Evolutionary conservation across 202 grass and related monocot genomes (phyloP).

Genomic region (Dendrocalamus latiflorus): DNA sequence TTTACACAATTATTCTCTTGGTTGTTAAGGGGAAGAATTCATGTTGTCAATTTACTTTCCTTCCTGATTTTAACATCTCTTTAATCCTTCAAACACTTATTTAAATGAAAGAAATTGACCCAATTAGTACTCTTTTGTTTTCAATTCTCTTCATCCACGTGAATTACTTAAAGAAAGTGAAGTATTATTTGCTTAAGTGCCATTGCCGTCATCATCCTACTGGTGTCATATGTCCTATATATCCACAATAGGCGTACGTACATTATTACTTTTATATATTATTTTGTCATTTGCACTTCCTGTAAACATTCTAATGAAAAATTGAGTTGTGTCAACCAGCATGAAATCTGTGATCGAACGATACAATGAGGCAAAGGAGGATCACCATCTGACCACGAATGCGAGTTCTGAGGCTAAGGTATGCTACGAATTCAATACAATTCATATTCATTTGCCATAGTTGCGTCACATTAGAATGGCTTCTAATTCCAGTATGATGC

Average conservation of each 20-base stretch:
- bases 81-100: not conserved
- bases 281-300: not conserved
- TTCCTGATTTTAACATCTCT: not conserved
- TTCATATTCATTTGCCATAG: not conserved
- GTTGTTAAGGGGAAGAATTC: not conserved
- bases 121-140: not conserved
- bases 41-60: not conserved
- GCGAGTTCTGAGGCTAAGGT: slow-evolving; percentile 47
- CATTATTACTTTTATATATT: too few relatives aligned
- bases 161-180: not conserved
- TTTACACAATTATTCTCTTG: not conserved
- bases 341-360: slow-evolving; percentile 49
- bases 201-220: not conserved
- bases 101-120: not conserved
- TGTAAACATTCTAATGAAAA: not conserved
- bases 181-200: not conserved
- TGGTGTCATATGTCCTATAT: not conserved
- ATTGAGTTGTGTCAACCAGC: not conserved
- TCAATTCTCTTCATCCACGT: not conserved
- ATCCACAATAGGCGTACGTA: not conserved
- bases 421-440: not conserved
- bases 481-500: too few relatives aligned
- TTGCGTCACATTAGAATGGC: not conserved
- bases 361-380: slow-evolving; percentile 40
- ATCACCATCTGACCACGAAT: slow-evolving; percentile 7